phyloP scores from a whole-genome alignment of 2,329 filamentous ascomycete genomes.

The Apiospora koreana region DNA sequence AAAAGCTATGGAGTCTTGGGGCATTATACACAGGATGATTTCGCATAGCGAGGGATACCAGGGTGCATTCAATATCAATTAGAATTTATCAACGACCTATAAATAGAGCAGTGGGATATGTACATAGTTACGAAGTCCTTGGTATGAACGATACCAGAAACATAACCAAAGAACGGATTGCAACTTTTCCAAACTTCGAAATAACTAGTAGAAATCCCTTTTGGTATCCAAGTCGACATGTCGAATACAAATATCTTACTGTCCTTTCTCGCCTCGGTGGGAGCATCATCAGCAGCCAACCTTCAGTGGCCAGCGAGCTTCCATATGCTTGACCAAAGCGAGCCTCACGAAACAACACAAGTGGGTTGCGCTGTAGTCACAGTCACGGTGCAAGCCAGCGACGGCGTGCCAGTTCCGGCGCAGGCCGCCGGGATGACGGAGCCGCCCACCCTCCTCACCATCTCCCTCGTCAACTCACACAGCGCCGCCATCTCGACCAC shows the following conservation, averaged over 20 bases:
- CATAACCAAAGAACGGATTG: no score
- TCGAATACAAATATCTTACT: neutral
- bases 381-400: neutral
- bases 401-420: neutral
- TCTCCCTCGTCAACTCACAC: constrained; percentile 7
- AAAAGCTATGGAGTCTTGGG: neutral
- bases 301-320: neutral
- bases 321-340: neutral
- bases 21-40: neutral
- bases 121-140: neutral
- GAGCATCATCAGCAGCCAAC: neutral
- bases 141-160: neutral
- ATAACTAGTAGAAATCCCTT: no score
- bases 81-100: neutral
- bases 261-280: neutral
- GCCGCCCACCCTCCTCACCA: neutral
- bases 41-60: neutral
- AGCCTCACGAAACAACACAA: neutral
- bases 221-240: neutral
- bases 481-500: neutral
- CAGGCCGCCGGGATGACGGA: neutral
- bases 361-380: neutral
- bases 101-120: neutral
- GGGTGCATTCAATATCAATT: neutral
- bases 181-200: neutral